Conservation (phyloP, 148 eudicot genomes). For the Chenopodium suecicum region DNA sequence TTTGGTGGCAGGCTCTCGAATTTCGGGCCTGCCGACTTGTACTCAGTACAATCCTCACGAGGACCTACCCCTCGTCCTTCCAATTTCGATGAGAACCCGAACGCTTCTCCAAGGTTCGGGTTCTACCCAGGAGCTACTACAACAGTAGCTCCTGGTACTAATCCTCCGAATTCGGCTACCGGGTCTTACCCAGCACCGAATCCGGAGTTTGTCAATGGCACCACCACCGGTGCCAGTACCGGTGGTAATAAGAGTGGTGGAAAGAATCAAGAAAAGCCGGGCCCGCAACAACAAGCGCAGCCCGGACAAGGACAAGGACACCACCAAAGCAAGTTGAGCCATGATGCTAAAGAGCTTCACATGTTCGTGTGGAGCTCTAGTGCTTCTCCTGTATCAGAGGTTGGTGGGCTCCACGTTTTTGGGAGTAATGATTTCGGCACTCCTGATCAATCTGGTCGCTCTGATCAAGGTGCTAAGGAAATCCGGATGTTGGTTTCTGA, state of each 20-base stretch:
- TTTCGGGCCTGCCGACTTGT: slow-evolving; percentile 69
- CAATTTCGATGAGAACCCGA: slow-evolving; percentile 68
- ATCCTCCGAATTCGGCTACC: slow-evolving; percentile 16
- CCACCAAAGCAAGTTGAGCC: slow-evolving; percentile 34
- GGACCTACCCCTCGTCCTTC: slow-evolving; percentile 85
- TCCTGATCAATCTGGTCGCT: slow-evolving; percentile 69
- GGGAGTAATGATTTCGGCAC: slow-evolving; percentile 62
- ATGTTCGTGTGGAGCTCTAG: slow-evolving; percentile 97
- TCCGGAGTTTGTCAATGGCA: slow-evolving; percentile 46
- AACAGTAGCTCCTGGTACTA: not conserved
- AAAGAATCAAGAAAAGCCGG: slow-evolving; percentile 31
- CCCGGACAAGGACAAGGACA: slow-evolving; percentile 5
- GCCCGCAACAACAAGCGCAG: slow-evolving; percentile 18
- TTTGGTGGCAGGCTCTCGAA: slow-evolving; percentile 66
- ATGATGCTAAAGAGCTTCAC: slow-evolving; percentile 86
- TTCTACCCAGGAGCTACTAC: slow-evolving; percentile 37
- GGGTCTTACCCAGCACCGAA: slow-evolving; percentile 77
- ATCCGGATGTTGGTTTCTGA: slow-evolving; percentile 86
- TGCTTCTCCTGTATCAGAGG: slow-evolving; percentile 84
- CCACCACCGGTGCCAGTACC: not conserved
- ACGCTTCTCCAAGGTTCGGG: slow-evolving; percentile 63
- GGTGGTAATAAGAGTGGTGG: slow-evolving; percentile 25
- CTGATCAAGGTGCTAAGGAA: slow-evolving; percentile 90
- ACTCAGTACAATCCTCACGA: slow-evolving; percentile 70
- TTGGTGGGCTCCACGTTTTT: slow-evolving; percentile 78